Conservation (phyloP, 192 early-diverging fungal species). For the Backusella tuberculispora region DNA sequence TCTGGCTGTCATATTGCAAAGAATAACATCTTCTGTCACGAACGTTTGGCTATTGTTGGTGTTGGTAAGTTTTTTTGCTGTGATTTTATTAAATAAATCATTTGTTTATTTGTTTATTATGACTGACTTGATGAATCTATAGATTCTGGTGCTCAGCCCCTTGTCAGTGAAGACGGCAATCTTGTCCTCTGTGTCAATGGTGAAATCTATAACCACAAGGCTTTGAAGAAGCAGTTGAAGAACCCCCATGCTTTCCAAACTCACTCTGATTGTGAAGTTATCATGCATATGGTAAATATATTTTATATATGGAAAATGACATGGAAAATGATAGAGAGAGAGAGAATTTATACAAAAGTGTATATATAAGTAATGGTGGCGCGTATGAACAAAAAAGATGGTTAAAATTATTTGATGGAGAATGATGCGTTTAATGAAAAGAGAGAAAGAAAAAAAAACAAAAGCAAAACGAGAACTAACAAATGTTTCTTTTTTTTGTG, state of each 20-base stretch:
- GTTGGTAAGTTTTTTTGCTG: constrained; percentile 67
- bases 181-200: constrained; percentile 94
- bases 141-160: constrained; percentile 95
- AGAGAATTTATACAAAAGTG: neutral
- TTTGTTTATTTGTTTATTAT: neutral
- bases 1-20: constrained; percentile 81
- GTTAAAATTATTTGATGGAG: neutral
- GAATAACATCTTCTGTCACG: constrained; percentile 93
- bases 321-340: neutral
- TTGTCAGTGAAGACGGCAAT: constrained; percentile 89
- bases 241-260: constrained; percentile 83
- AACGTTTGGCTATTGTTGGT: constrained; percentile 98
- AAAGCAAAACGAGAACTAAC: neutral
- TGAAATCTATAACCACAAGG: constrained; percentile 98
- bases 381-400: neutral
- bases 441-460: constrained; percentile 14
- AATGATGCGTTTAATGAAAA: neutral
- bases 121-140: neutral
- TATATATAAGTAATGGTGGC: no score
- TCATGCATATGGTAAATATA: constrained; percentile 81
- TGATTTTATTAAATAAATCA: neutral
- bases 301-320: neutral
- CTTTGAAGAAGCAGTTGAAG: constrained; percentile 77
- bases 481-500: neutral
- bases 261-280: constrained; percentile 97